Percentiles rank a stretch among this genome's conserved stretches.
Conservation (phyloP, 1,284 basidiomycete species). For the Peniophora sp. region DNA sequence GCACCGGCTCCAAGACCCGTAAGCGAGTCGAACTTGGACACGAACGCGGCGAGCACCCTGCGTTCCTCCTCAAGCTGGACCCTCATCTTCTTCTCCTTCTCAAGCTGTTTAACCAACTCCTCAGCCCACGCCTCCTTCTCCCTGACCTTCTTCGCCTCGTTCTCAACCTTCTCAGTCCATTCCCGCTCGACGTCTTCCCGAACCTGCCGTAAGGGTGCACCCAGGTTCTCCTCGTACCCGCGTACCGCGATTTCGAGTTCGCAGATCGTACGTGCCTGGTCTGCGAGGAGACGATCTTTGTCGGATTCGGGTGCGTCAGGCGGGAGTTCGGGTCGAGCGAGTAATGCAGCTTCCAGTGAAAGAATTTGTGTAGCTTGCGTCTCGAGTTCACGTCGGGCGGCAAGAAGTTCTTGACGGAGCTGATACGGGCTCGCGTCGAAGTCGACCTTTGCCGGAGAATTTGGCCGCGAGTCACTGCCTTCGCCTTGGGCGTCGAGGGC, state of each 20-base stretch:
- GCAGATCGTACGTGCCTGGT: constrained; percentile 60
- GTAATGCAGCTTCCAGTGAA: constrained; percentile 65
- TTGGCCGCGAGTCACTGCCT: constrained; percentile 63
- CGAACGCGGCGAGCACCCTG: constrained; percentile 65
- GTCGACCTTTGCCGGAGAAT: constrained; percentile 77
- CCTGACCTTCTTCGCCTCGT: constrained; percentile 49
- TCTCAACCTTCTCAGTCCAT: constrained; percentile 57
- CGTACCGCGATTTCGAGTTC: constrained; percentile 65
- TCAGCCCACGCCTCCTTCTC: constrained; percentile 66
- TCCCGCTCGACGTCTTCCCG: constrained; percentile 79
- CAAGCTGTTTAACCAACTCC: constrained; percentile 62
- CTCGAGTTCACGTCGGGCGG: constrained; percentile 65
- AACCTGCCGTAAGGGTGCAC: constrained; percentile 63
- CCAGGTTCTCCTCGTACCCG: constrained; percentile 65
- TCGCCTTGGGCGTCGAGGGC: constrained; percentile 54
- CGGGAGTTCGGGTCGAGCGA: constrained; percentile 53
- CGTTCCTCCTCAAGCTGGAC: constrained; percentile 67
- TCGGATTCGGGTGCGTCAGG: constrained; percentile 53
- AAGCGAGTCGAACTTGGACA: constrained; percentile 60
- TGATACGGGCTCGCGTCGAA: constrained; percentile 82
- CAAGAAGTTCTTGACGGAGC: constrained; percentile 82
- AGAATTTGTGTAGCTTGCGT: constrained; percentile 77
- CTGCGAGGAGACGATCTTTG: constrained; percentile 62
- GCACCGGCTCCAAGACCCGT: constrained; percentile 40
- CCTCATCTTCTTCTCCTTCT: constrained; percentile 64